These are phyloP conservation scores for Castanopsis chinensis DNA, from an alignment of 306 rosid genomes.

Conservation along the genomic window DNA sequence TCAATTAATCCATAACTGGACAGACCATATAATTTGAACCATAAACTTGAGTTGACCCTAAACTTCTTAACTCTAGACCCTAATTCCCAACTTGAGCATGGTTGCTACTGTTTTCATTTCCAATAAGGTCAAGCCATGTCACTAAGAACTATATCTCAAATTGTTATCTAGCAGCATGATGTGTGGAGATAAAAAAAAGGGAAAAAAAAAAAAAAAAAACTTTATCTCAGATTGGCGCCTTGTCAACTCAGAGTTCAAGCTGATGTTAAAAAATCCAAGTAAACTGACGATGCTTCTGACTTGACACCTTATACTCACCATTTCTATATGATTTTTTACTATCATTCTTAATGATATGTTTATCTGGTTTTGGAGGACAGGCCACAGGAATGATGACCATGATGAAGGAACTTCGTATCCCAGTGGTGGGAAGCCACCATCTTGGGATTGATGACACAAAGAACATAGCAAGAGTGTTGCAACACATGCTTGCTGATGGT, in stretches of 20 bases:
- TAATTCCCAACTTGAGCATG: background rate
- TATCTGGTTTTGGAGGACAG: conserved; percentile 40
- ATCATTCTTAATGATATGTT: background rate
- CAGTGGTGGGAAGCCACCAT: conserved; percentile 85
- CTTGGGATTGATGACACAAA: conserved; percentile 92
- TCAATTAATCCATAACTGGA: background rate
- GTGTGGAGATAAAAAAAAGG: background rate
- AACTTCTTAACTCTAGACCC: background rate
- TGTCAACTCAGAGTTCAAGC: background rate
- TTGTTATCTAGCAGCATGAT: background rate
- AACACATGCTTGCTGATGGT: conserved; percentile 78
- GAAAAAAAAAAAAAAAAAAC: too few species aligned
- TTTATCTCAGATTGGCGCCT: background rate
- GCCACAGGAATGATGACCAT: conserved; percentile 90
- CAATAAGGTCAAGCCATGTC: background rate
- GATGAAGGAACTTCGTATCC: conserved; percentile 80
- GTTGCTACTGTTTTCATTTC: background rate
- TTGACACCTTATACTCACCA: background rate
- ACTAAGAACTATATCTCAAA: background rate
- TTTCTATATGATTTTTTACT: background rate
- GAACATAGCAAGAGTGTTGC: conserved; percentile 82
- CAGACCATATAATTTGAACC: conserved; percentile 1
- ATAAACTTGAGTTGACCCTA: background rate
- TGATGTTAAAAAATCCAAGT: background rate
- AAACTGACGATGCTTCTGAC: background rate